Percentiles rank a stretch among this genome's conserved stretches.
phyloP scores from a whole-genome alignment of 768 basidiomycete genomes.

The Phylloporus rhodoxanthus region DNA sequence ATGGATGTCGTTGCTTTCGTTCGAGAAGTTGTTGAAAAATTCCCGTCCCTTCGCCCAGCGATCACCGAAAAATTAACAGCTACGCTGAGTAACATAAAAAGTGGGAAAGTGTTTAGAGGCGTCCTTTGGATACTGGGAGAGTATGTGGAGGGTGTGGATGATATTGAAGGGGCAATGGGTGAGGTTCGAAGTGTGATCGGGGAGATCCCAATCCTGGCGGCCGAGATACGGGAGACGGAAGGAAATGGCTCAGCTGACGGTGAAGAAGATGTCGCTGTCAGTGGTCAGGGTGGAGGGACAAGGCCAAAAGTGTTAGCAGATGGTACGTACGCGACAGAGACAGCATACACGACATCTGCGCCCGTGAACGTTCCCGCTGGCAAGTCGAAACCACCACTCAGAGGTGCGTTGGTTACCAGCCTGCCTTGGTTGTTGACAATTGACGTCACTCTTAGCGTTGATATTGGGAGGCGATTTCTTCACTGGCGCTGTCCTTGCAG shows the following conservation, averaged over 20 bases:
- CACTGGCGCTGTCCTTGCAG: constrained; percentile 86
- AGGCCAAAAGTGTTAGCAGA: constrained; percentile 85
- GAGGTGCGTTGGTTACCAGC: constrained; percentile 43
- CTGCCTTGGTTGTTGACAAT: background rate
- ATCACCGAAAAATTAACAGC: constrained; percentile 82
- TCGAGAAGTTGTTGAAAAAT: constrained; percentile 94
- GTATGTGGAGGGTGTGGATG: constrained; percentile 64
- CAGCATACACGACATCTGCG: constrained; percentile 67
- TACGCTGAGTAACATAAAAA: constrained; percentile 83
- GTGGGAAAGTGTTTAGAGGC: constrained; percentile 94
- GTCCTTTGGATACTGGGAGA: constrained; percentile 98
- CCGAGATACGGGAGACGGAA: constrained; percentile 72
- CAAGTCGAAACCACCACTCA: constrained; percentile 86
- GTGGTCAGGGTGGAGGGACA: constrained; percentile 38
- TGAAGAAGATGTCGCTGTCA: constrained; percentile 37
- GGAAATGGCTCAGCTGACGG: constrained; percentile 47
- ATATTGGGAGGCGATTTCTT: constrained; percentile 96
- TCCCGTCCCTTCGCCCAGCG: constrained; percentile 75
- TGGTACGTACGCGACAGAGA: constrained; percentile 97
- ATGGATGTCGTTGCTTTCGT: constrained; percentile 91
- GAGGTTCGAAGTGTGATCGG: constrained; percentile 84
- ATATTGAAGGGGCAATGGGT: constrained; percentile 67
- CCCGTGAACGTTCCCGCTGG: constrained; percentile 70
- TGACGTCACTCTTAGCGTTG: constrained; percentile 45
- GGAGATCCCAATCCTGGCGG: constrained; percentile 95